Percentiles rank a stretch among this genome's conserved stretches.
Conservation (phyloP, 2,329 filamentous ascomycete genomes). For the Colletotrichum siamense region DNA sequence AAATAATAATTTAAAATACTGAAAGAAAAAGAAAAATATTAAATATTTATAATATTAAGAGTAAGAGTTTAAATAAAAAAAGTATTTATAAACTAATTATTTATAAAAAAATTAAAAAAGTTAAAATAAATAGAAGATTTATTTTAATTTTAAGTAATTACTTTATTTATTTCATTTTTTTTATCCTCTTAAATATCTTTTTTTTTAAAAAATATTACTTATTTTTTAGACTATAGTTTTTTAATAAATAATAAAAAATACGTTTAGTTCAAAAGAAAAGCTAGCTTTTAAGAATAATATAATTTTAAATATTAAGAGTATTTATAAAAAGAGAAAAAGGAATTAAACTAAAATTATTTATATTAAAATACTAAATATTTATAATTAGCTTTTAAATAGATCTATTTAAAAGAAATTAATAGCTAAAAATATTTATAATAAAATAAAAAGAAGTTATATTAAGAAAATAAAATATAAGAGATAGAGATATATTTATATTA, state of each 20-base stretch:
- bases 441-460: neutral
- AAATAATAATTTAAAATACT: too few species aligned
- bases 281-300: accelerated
- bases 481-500: too few species aligned
- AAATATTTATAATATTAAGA: too few species aligned
- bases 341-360: neutral
- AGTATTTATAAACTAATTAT: too few species aligned
- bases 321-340: neutral
- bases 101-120: accelerated
- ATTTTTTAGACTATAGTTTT: neutral
- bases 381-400: neutral
- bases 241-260: neutral
- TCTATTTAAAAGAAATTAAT: too few species aligned
- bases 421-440: too few species aligned
- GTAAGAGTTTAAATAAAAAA: too few species aligned
- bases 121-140: too few species aligned
- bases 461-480: too few species aligned
- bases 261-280: accelerated
- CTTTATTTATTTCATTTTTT: too few species aligned
- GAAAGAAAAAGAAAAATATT: too few species aligned
- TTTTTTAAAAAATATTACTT: accelerated
- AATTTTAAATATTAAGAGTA: neutral
- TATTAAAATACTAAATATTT: neutral
- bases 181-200: neutral
- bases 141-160: too few species aligned